phyloP scores from a whole-genome alignment of 345 rosid species.

The Rhodamnia rubescens region DNA sequence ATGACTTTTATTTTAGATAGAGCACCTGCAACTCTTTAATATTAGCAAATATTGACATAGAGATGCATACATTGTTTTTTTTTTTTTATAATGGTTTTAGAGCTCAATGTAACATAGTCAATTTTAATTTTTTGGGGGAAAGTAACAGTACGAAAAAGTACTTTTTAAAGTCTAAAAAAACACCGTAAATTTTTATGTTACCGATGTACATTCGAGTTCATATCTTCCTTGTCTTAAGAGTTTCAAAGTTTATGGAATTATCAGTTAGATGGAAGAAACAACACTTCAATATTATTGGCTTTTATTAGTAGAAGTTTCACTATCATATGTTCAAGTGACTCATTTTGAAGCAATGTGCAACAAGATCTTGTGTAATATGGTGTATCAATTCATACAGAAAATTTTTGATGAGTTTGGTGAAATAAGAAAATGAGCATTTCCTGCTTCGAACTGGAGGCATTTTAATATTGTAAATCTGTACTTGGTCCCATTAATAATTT shows the following conservation, averaged over 20 bases:
- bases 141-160: background rate
- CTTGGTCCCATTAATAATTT: background rate
- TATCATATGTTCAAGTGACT: background rate
- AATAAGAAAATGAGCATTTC: background rate
- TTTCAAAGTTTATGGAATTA: background rate
- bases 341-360: background rate
- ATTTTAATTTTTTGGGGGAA: background rate
- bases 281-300: background rate
- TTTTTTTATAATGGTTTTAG: background rate
- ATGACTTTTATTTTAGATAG: background rate
- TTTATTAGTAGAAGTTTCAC: background rate
- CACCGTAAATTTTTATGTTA: background rate
- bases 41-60: background rate
- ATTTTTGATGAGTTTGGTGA: background rate
- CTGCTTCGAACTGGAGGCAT: background rate
- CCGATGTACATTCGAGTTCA: background rate
- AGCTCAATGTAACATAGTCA: background rate
- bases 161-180: background rate
- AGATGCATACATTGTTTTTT: background rate
- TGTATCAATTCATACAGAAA: background rate
- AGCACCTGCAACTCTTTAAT: background rate
- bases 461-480: background rate
- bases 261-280: background rate
- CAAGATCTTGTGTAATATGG: background rate
- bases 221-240: background rate